Evolutionary conservation across 306 rosid species (phyloP).

Genomic region (Citrullus colocynthis): DNA sequence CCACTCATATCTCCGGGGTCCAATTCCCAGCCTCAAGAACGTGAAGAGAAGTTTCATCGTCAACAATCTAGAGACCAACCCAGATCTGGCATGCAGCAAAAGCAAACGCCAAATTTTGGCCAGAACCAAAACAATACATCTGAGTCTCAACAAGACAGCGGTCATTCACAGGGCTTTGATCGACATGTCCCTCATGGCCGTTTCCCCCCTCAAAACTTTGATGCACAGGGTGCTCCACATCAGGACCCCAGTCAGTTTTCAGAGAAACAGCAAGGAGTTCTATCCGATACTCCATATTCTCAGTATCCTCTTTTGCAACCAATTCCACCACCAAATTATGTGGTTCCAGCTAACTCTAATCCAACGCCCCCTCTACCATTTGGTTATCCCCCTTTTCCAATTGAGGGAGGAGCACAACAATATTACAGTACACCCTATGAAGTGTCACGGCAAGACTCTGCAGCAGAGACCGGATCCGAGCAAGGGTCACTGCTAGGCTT

Average conservation of each 20-base stretch:
- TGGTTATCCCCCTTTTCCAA: conserved; percentile 54
- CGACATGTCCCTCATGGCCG: conserved; percentile 40
- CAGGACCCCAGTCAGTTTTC: conserved; percentile 53
- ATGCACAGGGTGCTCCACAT: conserved; percentile 21
- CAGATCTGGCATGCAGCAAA: conserved; percentile 46
- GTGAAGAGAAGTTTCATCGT: conserved; percentile 61
- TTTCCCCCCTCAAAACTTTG: conserved; percentile 39
- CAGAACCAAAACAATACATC: conserved; percentile 44
- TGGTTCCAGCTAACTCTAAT: conserved; percentile 49
- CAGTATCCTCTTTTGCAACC: conserved; percentile 70
- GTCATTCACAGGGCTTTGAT: conserved; percentile 63
- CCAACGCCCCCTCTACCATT: conserved; percentile 59
- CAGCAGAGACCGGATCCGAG: conserved; percentile 47
- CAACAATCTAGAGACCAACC: conserved; percentile 71
- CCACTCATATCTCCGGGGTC: conserved; percentile 69
- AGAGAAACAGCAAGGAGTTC: conserved; percentile 59
- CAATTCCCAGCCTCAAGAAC: conserved; percentile 63
- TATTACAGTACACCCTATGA: conserved; percentile 66
- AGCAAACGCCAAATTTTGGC: conserved; percentile 49
- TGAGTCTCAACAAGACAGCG: conserved; percentile 39
- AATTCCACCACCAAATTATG: conserved; percentile 38
- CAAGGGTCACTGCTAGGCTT: conserved; percentile 64
- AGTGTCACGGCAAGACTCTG: conserved; percentile 56
- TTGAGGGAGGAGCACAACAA: conserved; percentile 67
- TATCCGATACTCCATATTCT: conserved; percentile 38